Evolutionary conservation across 106 monocot genomes (phyloP).

Genomic region (Chionographis japonica): DNA sequence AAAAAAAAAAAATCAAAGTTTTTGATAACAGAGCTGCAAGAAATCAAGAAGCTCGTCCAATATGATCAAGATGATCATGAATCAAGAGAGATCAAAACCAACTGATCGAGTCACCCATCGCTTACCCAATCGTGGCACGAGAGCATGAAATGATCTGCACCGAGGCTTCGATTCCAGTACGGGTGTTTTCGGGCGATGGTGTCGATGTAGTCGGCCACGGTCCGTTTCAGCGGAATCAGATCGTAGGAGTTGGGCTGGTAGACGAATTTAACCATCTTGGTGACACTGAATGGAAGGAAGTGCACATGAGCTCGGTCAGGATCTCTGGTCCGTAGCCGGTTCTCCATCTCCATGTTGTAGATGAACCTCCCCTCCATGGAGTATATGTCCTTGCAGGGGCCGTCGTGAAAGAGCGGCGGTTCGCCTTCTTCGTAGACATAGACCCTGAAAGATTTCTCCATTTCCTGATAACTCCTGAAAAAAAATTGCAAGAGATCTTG

Average conservation of each 20-base stretch:
- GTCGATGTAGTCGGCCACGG: constrained; percentile 27
- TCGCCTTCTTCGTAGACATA: constrained; percentile 64
- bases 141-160: constrained; percentile 39
- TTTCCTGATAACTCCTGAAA: constrained; percentile 64
- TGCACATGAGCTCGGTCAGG: constrained; percentile 48
- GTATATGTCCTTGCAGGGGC: constrained; percentile 54
- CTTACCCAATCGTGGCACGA: constrained; percentile 47
- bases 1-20: too few species aligned
- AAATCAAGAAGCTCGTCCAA: too few species aligned
- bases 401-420: constrained; percentile 62
- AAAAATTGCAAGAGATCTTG: not conserved
- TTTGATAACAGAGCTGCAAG: too few species aligned
- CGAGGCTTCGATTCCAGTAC: constrained; percentile 43
- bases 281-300: constrained; percentile 67
- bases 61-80: too few species aligned
- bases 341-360: constrained; percentile 39
- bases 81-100: too few species aligned
- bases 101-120: too few species aligned
- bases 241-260: constrained; percentile 24
- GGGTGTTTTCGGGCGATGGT: constrained; percentile 20
- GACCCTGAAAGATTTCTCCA: constrained; percentile 61
- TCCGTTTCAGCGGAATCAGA: constrained; percentile 18
- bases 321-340: constrained; percentile 26
- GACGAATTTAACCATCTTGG: constrained; percentile 37
- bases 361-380: constrained; percentile 65